A percentile compares a stretch with the other conserved stretches of the same genome.
These are phyloP conservation scores for Naganishia onofrii DNA, from an alignment of 768 basidiomycete species.

Conservation along the genomic window DNA sequence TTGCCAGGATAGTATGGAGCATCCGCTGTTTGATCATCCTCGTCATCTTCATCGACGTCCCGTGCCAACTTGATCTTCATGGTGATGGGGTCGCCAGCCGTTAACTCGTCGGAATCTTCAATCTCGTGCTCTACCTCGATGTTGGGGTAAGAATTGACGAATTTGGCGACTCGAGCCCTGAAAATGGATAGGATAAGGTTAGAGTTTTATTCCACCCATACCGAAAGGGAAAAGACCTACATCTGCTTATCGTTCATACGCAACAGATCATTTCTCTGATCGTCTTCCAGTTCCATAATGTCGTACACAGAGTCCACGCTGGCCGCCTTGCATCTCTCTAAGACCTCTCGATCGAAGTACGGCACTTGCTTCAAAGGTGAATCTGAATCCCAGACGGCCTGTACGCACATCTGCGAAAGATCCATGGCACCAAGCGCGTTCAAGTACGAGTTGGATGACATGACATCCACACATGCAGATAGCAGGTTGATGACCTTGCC, in stretches of 20 bases:
- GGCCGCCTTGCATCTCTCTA: conserved; percentile 78
- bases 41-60: conserved; percentile 64
- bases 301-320: conserved; percentile 89
- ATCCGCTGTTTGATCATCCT: conserved; percentile 76
- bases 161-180: conserved; percentile 89
- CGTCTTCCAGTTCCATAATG: conserved; percentile 97
- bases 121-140: conserved; percentile 84
- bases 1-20: conserved; percentile 87
- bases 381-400: conserved; percentile 96
- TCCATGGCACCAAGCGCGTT: conserved; percentile 97
- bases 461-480: conserved; percentile 94
- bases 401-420: conserved; percentile 96
- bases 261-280: conserved; percentile 72
- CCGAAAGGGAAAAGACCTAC: conserved; percentile 57
- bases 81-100: conserved; percentile 76
- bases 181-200: neutral
- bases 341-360: conserved; percentile 85
- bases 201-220: neutral
- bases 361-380: conserved; percentile 93
- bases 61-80: conserved; percentile 75
- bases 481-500: conserved; percentile 86
- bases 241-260: conserved; percentile 83
- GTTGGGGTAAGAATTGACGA: conserved; percentile 97
- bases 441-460: conserved; percentile 94
- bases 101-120: conserved; percentile 75